Evolutionary conservation across 2,329 filamentous ascomycete species (phyloP).

Genomic region (Botryotinia calthae): DNA sequence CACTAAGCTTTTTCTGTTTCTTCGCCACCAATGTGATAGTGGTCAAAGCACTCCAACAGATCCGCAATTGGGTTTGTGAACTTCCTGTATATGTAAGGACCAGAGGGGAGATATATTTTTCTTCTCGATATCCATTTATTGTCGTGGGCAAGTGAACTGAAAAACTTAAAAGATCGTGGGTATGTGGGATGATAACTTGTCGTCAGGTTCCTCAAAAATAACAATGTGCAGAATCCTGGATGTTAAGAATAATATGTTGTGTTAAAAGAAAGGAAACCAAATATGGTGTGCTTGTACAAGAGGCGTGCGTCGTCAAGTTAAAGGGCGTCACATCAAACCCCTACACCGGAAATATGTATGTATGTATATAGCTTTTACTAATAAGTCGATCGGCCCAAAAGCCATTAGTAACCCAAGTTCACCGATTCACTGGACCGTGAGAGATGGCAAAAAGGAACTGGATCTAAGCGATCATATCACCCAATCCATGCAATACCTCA

Average conservation of each 20-base stretch:
- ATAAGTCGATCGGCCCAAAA: conserved; percentile 3
- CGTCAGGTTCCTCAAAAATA: not conserved
- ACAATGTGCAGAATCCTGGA: not conserved
- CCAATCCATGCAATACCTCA: not conserved
- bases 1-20: not conserved
- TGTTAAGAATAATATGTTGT: not conserved
- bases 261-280: not conserved
- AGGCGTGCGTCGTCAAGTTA: conserved; percentile 20
- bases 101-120: not conserved
- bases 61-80: not conserved
- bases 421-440: conserved; percentile 2
- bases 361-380: conserved; percentile 3
- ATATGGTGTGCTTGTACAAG: conserved; percentile 20
- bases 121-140: conserved; percentile 12
- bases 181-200: conserved; percentile 6
- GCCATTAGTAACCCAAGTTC: conserved; percentile 3
- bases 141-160: not conserved
- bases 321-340: conserved; percentile 22
- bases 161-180: not conserved
- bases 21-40: not conserved
- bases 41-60: not conserved
- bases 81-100: not conserved
- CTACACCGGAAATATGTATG: conserved; percentile 10
- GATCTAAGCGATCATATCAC: conserved; percentile 10
- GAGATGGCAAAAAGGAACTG: not conserved